Evolutionary conservation across 2,329 filamentous ascomycete species (phyloP).

Genomic region (Ampelomyces quisqualis): DNA sequence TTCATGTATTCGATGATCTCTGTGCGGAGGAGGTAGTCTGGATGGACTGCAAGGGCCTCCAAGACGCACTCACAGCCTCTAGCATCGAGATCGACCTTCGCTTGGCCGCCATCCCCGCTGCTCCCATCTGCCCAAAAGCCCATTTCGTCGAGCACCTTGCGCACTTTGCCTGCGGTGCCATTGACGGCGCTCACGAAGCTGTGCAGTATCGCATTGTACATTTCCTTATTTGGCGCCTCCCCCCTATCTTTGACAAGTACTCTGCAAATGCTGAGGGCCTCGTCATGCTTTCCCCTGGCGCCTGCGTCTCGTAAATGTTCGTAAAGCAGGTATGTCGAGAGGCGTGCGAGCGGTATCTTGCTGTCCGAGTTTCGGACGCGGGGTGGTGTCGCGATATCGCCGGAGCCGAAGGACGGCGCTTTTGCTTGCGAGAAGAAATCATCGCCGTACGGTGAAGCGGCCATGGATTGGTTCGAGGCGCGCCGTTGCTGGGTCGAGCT

Average conservation of each 20-base stretch:
- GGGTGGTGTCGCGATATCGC: constrained; percentile 2
- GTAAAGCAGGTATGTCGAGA: constrained; percentile 35
- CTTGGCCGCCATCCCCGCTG: constrained; percentile 31
- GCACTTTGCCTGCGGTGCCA: constrained; percentile 67
- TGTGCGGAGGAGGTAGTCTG: constrained; percentile 75
- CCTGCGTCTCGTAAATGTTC: constrained; percentile 31
- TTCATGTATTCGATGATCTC: constrained; percentile 73
- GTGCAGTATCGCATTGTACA: constrained; percentile 75
- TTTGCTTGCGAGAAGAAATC: constrained; percentile 6
- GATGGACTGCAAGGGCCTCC: constrained; percentile 75
- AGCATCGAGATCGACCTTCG: constrained; percentile 63
- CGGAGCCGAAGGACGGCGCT: constrained; percentile 5
- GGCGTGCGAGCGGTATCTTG: constrained; percentile 21
- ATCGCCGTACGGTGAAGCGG: constrained; percentile 5
- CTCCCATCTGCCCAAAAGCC: constrained; percentile 28
- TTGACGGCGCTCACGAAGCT: constrained; percentile 64
- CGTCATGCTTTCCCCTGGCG: constrained; percentile 24
- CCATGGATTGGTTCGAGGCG: constrained; percentile 13
- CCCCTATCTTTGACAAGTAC: constrained; percentile 60
- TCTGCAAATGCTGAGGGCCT: constrained; percentile 51
- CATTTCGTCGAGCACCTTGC: constrained; percentile 72
- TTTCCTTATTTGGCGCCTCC: constrained; percentile 56
- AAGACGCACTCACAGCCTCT: constrained; percentile 71
- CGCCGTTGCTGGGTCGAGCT: constrained; percentile 8
- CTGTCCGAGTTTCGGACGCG: neutral